A percentile compares a stretch with the other conserved stretches of the same genome.
phyloP scores from a whole-genome alignment of 73 alveolate genomes.

The Paramecium sexaurelia region DNA sequence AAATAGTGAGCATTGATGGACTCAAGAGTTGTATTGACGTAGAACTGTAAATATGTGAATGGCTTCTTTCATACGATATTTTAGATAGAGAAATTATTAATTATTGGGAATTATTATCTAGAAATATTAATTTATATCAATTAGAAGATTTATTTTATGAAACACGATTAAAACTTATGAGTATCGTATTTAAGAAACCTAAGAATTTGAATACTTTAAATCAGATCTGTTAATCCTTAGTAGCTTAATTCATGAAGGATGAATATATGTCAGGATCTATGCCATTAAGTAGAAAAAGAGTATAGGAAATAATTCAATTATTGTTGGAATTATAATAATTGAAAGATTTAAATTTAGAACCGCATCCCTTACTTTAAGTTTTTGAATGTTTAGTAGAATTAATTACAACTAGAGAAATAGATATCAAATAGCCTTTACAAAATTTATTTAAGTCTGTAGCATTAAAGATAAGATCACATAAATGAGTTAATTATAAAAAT shows the following conservation, averaged over 20 bases:
- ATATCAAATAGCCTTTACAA: conserved; percentile 26
- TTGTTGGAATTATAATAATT: conserved; percentile 33
- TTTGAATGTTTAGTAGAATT: conserved; percentile 48
- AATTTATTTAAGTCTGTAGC: conserved; percentile 21
- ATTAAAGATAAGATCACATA: background rate
- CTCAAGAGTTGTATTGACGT: conserved; percentile 19
- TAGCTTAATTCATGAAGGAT: conserved; percentile 2
- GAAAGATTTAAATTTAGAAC: background rate
- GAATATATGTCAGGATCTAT: conserved; percentile 52
- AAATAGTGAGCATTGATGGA: background rate
- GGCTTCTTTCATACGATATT: background rate
- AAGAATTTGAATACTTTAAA: background rate
- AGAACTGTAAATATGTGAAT: background rate
- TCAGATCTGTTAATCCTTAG: background rate
- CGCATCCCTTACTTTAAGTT: conserved; percentile 23
- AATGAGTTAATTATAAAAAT: background rate
- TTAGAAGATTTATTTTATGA: conserved; percentile 33
- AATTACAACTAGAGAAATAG: conserved; percentile 43
- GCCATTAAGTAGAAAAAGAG: conserved; percentile 50
- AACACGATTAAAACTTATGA: background rate
- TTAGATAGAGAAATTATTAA: background rate
- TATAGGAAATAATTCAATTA: background rate
- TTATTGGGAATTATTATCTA: conserved; percentile 31
- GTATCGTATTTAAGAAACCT: background rate
- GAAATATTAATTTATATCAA: conserved; percentile 26